These are phyloP conservation scores for Entomortierella lignicola DNA, from an alignment of 192 early-diverging fungal genomes.

Conservation along the genomic window DNA sequence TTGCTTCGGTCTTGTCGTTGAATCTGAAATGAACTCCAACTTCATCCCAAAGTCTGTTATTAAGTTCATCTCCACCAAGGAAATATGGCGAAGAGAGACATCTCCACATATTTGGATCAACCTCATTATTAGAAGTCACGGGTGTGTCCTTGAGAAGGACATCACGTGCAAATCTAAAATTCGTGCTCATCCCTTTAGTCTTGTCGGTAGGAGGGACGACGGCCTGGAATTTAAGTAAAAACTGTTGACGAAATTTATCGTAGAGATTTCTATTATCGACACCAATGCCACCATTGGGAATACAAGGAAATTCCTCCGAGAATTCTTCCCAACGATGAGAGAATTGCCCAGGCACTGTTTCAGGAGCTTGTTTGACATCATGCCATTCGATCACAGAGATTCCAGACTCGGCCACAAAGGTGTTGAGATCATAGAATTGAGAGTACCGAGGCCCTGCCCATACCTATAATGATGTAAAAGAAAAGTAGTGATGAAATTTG, in stretches of 20 bases:
- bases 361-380: constrained; percentile 32
- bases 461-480: constrained; percentile 5
- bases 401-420: constrained; percentile 17
- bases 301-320: constrained; percentile 34
- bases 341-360: constrained; percentile 11
- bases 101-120: constrained; percentile 39
- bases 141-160: constrained; percentile 29
- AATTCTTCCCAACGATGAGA: constrained; percentile 29
- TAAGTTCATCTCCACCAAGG: constrained; percentile 6
- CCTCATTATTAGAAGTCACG: neutral
- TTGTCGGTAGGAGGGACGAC: constrained; percentile 1
- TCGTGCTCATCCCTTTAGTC: constrained; percentile 22
- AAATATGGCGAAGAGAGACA: constrained; percentile 41
- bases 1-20: constrained; percentile 34
- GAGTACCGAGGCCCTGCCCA: constrained; percentile 43
- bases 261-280: constrained; percentile 10
- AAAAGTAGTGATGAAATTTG: too few relatives aligned
- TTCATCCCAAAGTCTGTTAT: constrained; percentile 20
- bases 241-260: constrained; percentile 41
- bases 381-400: constrained; percentile 36
- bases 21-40: constrained; percentile 30
- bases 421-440: constrained; percentile 29
- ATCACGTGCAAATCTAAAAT: constrained; percentile 28
- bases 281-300: constrained; percentile 31
- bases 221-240: constrained; percentile 22